Percentiles rank a stretch among this genome's conserved stretches.
phyloP scores from a whole-genome alignment of 2,329 filamentous ascomycete genomes.

The Penicillium vulpinum region DNA sequence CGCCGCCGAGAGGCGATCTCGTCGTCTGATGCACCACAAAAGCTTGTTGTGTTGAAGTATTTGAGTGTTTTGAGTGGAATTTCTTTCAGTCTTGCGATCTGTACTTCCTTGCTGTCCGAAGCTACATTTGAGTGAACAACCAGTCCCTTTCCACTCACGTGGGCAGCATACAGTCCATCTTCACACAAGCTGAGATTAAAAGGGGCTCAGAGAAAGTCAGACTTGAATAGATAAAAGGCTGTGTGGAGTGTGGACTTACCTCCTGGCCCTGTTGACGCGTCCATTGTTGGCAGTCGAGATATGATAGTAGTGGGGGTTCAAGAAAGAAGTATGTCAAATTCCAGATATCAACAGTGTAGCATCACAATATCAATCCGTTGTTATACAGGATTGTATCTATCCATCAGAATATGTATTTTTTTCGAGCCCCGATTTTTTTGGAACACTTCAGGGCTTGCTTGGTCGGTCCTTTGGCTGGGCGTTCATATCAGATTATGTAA shows the following conservation, averaged over 20 bases:
- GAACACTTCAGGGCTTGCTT: neutral
- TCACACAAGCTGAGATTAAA: constrained; percentile 31
- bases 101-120: constrained; percentile 33
- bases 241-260: constrained; percentile 18
- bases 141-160: constrained; percentile 35
- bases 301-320: neutral
- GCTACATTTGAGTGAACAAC: constrained; percentile 32
- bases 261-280: constrained; percentile 26
- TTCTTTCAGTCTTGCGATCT: constrained; percentile 36
- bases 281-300: constrained; percentile 26
- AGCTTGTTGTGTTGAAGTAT: constrained; percentile 20
- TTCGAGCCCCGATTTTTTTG: neutral
- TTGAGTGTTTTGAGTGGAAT: constrained; percentile 33
- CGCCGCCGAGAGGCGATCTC: constrained; percentile 27
- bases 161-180: constrained; percentile 31
- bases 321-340: neutral
- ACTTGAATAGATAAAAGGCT: neutral
- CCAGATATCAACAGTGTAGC: neutral
- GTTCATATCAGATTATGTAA: constrained; percentile 6
- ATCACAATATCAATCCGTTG: neutral
- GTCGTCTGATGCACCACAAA: neutral
- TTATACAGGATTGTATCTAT: neutral
- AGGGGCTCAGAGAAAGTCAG: constrained; percentile 11
- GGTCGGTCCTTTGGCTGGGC: neutral
- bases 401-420: neutral